Evolutionary conservation across 164 flowering plant species (phyloP).

Genomic region (Nelumbo lutea): DNA sequence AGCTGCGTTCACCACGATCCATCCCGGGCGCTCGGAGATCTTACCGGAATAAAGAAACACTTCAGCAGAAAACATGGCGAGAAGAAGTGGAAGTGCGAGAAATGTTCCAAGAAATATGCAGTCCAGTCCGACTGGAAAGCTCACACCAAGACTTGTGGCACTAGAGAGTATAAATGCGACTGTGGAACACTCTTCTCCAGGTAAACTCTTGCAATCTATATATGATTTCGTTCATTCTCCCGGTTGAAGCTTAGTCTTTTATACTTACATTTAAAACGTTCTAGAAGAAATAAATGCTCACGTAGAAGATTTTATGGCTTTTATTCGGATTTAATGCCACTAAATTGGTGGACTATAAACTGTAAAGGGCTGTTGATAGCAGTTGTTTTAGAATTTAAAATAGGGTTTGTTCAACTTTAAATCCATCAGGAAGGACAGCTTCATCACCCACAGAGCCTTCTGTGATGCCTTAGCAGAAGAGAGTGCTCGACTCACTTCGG

Average conservation of each 20-base stretch:
- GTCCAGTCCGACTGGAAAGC: slow-evolving; percentile 27
- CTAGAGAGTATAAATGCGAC: slow-evolving; percentile 20
- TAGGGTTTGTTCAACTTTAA: too few relatives aligned
- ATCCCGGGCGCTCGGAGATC: slow-evolving; percentile 66
- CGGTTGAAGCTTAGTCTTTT: neutral
- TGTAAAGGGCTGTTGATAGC: too few relatives aligned
- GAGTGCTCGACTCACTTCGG: too few relatives aligned
- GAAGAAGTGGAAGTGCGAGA: slow-evolving; percentile 66
- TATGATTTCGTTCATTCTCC: too few relatives aligned
- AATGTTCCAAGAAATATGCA: slow-evolving; percentile 67
- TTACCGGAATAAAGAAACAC: slow-evolving; percentile 73
- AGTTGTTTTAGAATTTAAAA: neutral
- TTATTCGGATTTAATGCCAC: too few relatives aligned
- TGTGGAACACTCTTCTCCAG: slow-evolving; percentile 28
- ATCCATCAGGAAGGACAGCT: slow-evolving; percentile 10
- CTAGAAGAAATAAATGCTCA: too few relatives aligned
- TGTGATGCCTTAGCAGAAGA: slow-evolving; percentile 38
- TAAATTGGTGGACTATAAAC: too few relatives aligned
- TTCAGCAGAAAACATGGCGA: slow-evolving; percentile 60
- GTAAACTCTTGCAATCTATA: slow-evolving; percentile 4
- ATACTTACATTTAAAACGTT: slow-evolving; percentile 1
- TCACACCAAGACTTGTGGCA: slow-evolving; percentile 23
- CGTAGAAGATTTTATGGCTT: too few relatives aligned
- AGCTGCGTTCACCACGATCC: slow-evolving; percentile 73
- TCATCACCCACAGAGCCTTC: slow-evolving; percentile 73